Percentiles rank a stretch among this genome's conserved stretches.
phyloP scores from a whole-genome alignment of 2,329 filamentous ascomycete species.

The Alternaria conjuncta region DNA sequence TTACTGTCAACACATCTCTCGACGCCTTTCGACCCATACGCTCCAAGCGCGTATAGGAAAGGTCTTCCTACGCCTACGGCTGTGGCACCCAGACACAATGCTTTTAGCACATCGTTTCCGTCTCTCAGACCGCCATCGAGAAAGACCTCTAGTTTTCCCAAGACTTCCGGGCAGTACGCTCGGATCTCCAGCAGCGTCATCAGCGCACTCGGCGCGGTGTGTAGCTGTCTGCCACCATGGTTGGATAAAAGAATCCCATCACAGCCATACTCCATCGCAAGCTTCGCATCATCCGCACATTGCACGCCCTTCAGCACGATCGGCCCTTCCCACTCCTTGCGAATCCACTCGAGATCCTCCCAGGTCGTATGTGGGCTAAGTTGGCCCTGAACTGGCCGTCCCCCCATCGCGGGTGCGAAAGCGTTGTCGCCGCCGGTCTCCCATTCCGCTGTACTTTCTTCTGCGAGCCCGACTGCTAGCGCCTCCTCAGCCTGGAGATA shows the following conservation, averaged over 20 bases:
- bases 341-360: slow-evolving; percentile 56
- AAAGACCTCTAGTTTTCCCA: slow-evolving; percentile 47
- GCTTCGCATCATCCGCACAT: slow-evolving; percentile 53
- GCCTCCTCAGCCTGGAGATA: slow-evolving; percentile 56
- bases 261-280: slow-evolving; percentile 53
- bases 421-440: slow-evolving; percentile 59
- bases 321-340: slow-evolving; percentile 49
- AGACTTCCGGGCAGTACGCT: slow-evolving; percentile 44
- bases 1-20: slow-evolving; percentile 47
- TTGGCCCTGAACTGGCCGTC: slow-evolving; percentile 40
- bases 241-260: slow-evolving; percentile 60
- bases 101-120: slow-evolving; percentile 49
- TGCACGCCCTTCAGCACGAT: slow-evolving; percentile 56
- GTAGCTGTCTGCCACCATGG: slow-evolving; percentile 61
- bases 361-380: slow-evolving; percentile 57
- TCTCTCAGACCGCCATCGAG: slow-evolving; percentile 48
- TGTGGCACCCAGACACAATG: slow-evolving; percentile 48
- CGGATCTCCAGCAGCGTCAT: slow-evolving; percentile 49
- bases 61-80: slow-evolving; percentile 49
- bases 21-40: slow-evolving; percentile 47
- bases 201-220: slow-evolving; percentile 49
- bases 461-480: slow-evolving; percentile 58
- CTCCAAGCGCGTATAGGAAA: slow-evolving; percentile 48
- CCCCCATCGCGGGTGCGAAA: slow-evolving; percentile 66
- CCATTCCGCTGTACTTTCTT: slow-evolving; percentile 58